These are phyloP conservation scores for Fagopyrum esculentum DNA, from an alignment of 148 eudicot genomes.

Conservation along the genomic window DNA sequence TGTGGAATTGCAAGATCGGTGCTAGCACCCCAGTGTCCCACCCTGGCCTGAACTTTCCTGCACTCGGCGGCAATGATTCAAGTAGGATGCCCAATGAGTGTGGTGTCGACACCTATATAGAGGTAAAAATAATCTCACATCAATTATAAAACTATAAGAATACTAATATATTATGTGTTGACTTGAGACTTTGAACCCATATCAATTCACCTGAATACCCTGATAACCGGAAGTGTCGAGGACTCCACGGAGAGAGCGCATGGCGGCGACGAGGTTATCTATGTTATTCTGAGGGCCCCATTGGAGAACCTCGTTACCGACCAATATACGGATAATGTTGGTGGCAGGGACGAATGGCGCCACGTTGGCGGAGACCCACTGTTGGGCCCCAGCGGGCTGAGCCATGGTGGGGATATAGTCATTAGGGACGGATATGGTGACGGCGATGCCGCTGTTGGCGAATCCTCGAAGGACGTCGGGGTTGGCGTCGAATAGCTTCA, in stretches of 20 bases:
- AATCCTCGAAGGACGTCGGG: constrained; percentile 55
- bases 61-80: constrained; percentile 52
- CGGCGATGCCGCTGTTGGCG: constrained; percentile 49
- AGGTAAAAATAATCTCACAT: no score
- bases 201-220: constrained; percentile 27
- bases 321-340: constrained; percentile 35
- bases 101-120: constrained; percentile 44
- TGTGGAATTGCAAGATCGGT: constrained; percentile 63
- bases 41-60: constrained; percentile 55
- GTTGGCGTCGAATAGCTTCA: constrained; percentile 70
- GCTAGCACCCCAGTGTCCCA: constrained; percentile 47
- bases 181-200: neutral
- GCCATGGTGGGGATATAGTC: constrained; percentile 55
- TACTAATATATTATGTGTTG: no score
- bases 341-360: constrained; percentile 41
- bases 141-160: no score
- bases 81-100: constrained; percentile 57
- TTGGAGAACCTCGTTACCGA: constrained; percentile 75
- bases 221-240: constrained; percentile 32
- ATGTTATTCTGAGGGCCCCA: constrained; percentile 53
- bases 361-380: constrained; percentile 45
- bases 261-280: constrained; percentile 59
- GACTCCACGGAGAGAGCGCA: constrained; percentile 46
- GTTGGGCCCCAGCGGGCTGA: constrained; percentile 30
- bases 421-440: constrained; percentile 64